Evolutionary conservation across 768 basidiomycete genomes (phyloP).

Genomic region (Tulasnella sp.): DNA sequence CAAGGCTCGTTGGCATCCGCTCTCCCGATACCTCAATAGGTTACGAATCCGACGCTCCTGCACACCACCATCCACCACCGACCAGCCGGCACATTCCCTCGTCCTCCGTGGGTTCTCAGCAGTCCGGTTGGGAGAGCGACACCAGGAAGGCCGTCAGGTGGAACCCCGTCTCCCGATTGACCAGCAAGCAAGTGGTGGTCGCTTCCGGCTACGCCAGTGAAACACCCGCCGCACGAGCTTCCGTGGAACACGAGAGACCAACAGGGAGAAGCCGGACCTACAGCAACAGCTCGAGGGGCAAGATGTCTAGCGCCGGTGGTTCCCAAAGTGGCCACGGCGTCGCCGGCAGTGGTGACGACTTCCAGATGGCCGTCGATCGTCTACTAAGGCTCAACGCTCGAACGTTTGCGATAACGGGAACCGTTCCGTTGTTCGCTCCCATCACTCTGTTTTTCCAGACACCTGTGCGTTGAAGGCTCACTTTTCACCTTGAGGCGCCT

Average conservation of each 20-base stretch:
- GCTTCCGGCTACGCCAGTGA: background rate
- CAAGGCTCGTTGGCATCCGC: background rate
- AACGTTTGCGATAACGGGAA: constrained; percentile 24
- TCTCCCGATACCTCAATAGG: constrained; percentile 11
- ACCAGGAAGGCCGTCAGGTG: constrained; percentile 23
- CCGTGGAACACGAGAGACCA: background rate
- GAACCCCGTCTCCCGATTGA: background rate
- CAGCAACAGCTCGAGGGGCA: constrained; percentile 19
- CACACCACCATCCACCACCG: background rate
- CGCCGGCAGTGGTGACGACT: constrained; percentile 18
- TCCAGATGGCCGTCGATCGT: constrained; percentile 23
- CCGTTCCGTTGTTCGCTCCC: constrained; percentile 21
- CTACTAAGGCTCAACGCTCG: constrained; percentile 12
- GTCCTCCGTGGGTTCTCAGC: background rate
- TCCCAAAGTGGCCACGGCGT: background rate
- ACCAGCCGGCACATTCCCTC: background rate
- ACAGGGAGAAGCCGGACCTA: constrained; percentile 5
- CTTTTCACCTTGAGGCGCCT: constrained; percentile 10
- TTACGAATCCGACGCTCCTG: constrained; percentile 11
- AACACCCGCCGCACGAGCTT: background rate
- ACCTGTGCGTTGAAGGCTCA: constrained; percentile 12
- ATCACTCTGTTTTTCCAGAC: constrained; percentile 25
- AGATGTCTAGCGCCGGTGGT: background rate
- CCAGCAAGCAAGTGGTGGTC: background rate
- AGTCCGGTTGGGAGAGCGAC: constrained; percentile 14